Evolutionary conservation across 352 stramenopile species (phyloP), one percentile per base, ranked within the genome.

Genomic region (Lagenidium giganteum): DNA sequence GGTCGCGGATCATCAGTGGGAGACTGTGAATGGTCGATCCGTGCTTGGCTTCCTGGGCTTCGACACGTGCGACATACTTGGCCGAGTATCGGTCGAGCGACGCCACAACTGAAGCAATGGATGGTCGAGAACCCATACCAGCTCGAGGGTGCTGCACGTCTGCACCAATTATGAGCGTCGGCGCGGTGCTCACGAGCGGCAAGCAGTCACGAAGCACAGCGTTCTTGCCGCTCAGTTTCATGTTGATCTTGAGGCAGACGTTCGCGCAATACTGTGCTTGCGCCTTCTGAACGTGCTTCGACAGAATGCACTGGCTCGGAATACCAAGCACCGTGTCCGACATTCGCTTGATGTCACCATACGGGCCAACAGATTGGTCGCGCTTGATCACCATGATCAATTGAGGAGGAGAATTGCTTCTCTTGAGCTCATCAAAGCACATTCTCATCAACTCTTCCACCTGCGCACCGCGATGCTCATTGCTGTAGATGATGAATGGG

Each of bases 381-480:
- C 51, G 56, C 40, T 57, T 62, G 40, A 70, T 62, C 24, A 64
- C 58, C 54, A 70, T 61, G n/a, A 70, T 44, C 8, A 70, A 30
- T 17, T 56, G 47, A 2, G 58, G 53, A 9, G 47, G 34, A 0
- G 28, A 32, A 38, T 62, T 61, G 25, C 54, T 57, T 9, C 28
- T 22, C 40, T 79, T 54, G 5, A 85, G 49, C 29, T 78, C 63
- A 8, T 70, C 54, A 25, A 67, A 69, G 25, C 70, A 85, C 38
- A 61, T 65, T 32, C 66, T 54, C 72, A 88, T 86, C 3, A 84
- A 43, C 42, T 86, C 72, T 33, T 84, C 67, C 0, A 86, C 60
- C 21, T 65, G 64, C 1, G 46, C 51, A 13, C 57, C 58, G 22
- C 65, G 64, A 33, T 67, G 39, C 3, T 67, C 52, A 18, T 67